Evolutionary conservation across 208 protist genomes (phyloP).

Genomic region (Phytomonas serpens): DNA sequence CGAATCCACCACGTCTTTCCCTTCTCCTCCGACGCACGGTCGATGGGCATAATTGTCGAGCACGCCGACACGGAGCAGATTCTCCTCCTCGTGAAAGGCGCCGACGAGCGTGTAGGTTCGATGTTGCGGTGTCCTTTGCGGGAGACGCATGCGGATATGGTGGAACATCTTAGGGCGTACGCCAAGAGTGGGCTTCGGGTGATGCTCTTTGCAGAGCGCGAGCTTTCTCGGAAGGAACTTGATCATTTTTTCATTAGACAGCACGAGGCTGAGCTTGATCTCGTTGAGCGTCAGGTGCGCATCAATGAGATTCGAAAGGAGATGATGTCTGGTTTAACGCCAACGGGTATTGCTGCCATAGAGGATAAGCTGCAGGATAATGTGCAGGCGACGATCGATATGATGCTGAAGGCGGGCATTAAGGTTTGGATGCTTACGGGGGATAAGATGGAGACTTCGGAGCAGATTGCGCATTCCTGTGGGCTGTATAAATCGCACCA

Average conservation of each 20-base stretch:
- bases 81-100: constrained; percentile 79
- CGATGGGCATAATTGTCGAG: constrained; percentile 84
- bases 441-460: constrained; percentile 97
- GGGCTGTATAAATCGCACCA: constrained; percentile 44
- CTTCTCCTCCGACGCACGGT: constrained; percentile 84
- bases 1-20: constrained; percentile 68
- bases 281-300: constrained; percentile 30
- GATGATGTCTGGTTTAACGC: constrained; percentile 80
- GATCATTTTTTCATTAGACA: constrained; percentile 23
- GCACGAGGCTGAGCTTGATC: constrained; percentile 23
- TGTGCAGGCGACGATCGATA: constrained; percentile 86
- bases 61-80: constrained; percentile 19
- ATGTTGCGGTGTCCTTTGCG: constrained; percentile 20
- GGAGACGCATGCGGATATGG: constrained; percentile 14
- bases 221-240: constrained; percentile 33
- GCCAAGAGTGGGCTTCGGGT: constrained; percentile 64
- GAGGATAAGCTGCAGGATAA: constrained; percentile 96
- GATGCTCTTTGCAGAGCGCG: constrained; percentile 60
- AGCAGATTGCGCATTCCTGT: constrained; percentile 91
- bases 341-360: constrained; percentile 94
- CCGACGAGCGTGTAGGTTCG: constrained; percentile 71
- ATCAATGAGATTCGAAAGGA: constrained; percentile 34
- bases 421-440: constrained; percentile 97
- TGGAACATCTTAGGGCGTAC: constrained; percentile 41
- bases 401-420: constrained; percentile 72